Evolutionary conservation across 2,329 filamentous ascomycete genomes (phyloP), one percentile per base, ranked within the genome.

Genomic region (Alternaria ventricosa): DNA sequence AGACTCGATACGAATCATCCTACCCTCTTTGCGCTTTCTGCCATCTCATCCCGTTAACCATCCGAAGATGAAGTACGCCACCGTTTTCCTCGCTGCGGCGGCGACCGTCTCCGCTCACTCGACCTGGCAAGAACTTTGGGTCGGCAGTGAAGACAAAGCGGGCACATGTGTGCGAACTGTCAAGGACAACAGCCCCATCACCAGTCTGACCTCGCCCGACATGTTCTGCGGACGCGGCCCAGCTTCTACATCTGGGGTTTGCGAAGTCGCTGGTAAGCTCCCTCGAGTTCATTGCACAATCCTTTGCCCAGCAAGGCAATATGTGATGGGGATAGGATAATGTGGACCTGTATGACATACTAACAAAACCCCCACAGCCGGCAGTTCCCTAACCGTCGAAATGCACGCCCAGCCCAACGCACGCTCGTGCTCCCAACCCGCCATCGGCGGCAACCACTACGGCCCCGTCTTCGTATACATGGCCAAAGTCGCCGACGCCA

Each of bases 111-210:
- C 77, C 22, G 77, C 78, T 15, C 78, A 80, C 70, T 76, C 78
- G 3, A 80, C 78, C 70, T 80, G 76, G 75, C 78, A 80, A 57
- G 47, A 80, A 33, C 67, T 80, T 4, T 80, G 78, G 78, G 76
- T 79, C 60, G 78, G 78, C 33, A 71, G 62, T 47, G 68, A 66
- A 53, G 78, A 80, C 62, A 75, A 78, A 60, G 70, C 54, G 4
- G 68, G 64, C 7, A 74, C 67, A 9, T 79, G 77, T 59, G 66
- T 72, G 9, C 71, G 77, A 20, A 74, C 69, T 18, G 77, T 79
- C 65, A 72, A 73, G 61, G 75, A 79, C 74, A 79, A 79, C 70
- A 76, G 68, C 55, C 77, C 77, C 7, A 73, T 79, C 51, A 44
- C 69, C 13, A 75, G 74, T 33, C 20, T 79, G 25, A 70, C 70